These are phyloP conservation scores for Psilocybe azurescens DNA, from an alignment of 768 basidiomycete genomes.

Conservation along the genomic window DNA sequence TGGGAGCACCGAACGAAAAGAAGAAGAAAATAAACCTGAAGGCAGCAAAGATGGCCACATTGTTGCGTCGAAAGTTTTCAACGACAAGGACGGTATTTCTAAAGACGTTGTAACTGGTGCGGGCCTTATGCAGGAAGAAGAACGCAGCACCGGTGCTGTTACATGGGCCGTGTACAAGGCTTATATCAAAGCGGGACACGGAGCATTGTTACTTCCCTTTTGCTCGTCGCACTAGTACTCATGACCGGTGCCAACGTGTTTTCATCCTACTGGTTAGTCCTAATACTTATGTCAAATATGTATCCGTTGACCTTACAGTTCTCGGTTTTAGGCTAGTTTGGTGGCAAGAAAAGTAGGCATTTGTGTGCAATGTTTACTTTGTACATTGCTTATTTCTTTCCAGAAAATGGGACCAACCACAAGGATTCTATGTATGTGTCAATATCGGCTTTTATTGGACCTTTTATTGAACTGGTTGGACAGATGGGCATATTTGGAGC, in stretches of 20 bases:
- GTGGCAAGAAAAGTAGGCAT: constrained; percentile 68
- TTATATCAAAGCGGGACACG: constrained; percentile 75
- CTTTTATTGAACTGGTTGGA: constrained; percentile 6
- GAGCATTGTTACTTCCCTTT: constrained; percentile 63
- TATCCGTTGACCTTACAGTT: background rate
- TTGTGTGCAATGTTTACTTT: background rate
- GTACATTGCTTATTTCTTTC: constrained; percentile 15
- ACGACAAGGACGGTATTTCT: constrained; percentile 29
- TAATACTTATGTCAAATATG: background rate
- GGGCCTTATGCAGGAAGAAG: constrained; percentile 81
- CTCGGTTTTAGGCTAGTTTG: constrained; percentile 67
- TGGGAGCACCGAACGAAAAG: constrained; percentile 27
- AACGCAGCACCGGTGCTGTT: constrained; percentile 78
- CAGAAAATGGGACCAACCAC: constrained; percentile 58
- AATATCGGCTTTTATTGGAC: background rate
- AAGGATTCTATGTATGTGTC: constrained; percentile 70
- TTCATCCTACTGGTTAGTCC: constrained; percentile 69
- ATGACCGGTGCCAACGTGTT: constrained; percentile 76
- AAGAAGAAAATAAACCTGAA: constrained; percentile 17
- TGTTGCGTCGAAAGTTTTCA: constrained; percentile 45
- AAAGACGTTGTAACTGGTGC: constrained; percentile 46
- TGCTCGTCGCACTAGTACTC: constrained; percentile 59
- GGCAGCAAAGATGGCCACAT: constrained; percentile 8
- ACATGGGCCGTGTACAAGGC: constrained; percentile 52
- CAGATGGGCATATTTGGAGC: constrained; percentile 84